Evolutionary conservation across 108 stramenopile species (phyloP), one percentile per base, ranked within the genome.

Genomic region (Chaetoceros tenuissimus): DNA sequence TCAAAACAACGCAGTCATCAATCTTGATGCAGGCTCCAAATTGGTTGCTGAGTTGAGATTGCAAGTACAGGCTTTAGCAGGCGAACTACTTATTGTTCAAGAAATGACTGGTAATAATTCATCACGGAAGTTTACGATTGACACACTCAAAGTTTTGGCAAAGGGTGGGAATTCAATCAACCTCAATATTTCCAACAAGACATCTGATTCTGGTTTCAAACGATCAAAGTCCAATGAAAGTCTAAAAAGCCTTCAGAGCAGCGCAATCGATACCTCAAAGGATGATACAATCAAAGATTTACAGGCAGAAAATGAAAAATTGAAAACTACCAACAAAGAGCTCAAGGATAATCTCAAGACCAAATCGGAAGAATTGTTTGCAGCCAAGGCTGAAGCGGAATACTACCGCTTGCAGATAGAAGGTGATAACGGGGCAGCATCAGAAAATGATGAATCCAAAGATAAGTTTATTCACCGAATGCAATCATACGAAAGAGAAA

Each of bases 1-100:
- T 73, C 95, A 97, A 73, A 97, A 87, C 65, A 71, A 73, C 51
- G 84, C 83, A 29, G 71, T 79, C 19, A 79, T 82, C 44, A 86
- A 82, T 60, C 52, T 73, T n/a, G 84, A 80, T 67, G 76, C 80
- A 8, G 78, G 75, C 18, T 71, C 81, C 3, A 67, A 63, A 17
- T 31, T 82, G 13, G 63, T 88, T 16, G 59, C 62, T 20, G 72
- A 61, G 31, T 46, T 88, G 29, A 31, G 66, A 19, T 54, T 51
- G 3, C 73, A 78, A 54, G 67, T 84, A 3, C 62, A 74, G 27
- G 54, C 61, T 28, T 71, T 84, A 43, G 81, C 82, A 19, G 54
- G 66, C 18, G 85, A 80, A 44, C 52, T 88, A 40, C 51, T 83
- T 50, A 64, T 73, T 44, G 60, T 71, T 16, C 56, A 62, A 24